These are phyloP conservation scores for Prunus davidiana DNA, from an alignment of 306 rosid genomes.

Conservation along the genomic window DNA sequence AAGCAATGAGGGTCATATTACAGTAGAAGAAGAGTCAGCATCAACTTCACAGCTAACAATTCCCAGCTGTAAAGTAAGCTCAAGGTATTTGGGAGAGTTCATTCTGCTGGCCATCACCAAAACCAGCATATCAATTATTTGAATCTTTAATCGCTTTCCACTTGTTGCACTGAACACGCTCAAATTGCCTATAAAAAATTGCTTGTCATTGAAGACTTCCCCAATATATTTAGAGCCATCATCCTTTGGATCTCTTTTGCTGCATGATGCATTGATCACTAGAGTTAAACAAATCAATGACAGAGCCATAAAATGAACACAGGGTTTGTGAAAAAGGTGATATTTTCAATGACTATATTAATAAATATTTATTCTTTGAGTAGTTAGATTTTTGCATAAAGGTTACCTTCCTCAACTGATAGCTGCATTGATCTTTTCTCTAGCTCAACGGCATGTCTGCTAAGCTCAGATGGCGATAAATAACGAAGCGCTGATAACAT, in stretches of 20 bases:
- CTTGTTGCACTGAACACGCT: not conserved
- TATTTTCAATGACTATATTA: not conserved
- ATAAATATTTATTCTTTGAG: not conserved
- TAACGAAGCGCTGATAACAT: constrained; percentile 29
- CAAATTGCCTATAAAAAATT: not conserved
- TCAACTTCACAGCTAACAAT: not conserved
- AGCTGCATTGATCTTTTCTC: constrained; percentile 51
- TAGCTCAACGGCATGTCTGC: constrained; percentile 44
- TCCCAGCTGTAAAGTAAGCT: not conserved
- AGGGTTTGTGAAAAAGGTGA: too few species aligned
- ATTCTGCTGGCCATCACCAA: constrained; percentile 12
- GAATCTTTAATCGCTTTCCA: not conserved
- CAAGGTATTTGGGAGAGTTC: not conserved
- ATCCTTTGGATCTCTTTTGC: constrained; percentile 50
- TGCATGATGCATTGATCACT: constrained; percentile 22
- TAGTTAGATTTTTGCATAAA: not conserved
- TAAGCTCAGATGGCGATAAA: constrained; percentile 43
- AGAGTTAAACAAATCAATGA: not conserved
- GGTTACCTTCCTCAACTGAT: constrained; percentile 50
- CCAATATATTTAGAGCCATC: constrained; percentile 39
- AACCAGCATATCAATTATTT: not conserved
- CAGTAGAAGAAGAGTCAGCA: not conserved
- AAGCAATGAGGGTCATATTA: not conserved
- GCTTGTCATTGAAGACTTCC: constrained; percentile 15
- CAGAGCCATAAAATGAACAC: too few species aligned